Evolutionary conservation across 768 basidiomycete genomes (phyloP), one percentile per base, ranked within the genome.

Genomic region (Lactifluus pinguis): DNA sequence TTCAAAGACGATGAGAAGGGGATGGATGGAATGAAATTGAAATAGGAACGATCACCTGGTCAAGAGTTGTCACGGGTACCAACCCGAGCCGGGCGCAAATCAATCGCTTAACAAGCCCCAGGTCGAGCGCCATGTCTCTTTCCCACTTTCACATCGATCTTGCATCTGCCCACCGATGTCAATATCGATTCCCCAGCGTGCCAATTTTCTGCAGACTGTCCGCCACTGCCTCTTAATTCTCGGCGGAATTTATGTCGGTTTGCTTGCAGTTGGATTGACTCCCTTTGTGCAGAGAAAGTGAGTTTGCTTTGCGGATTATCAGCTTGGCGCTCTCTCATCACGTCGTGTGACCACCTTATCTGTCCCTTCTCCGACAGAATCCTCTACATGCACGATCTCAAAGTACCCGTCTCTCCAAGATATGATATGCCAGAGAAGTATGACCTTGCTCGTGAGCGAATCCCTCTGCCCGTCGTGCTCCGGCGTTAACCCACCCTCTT

Each of bases 391-490:
- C 84, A 97, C 68, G 77, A 78, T 14, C 50, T 92, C 49, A 80
- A 73, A 59, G 64, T 85, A 25, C 92, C 93, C 6, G 75, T 80
- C 57, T 79, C 77, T 60, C 81, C 85, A 0, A 76, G 84, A 34
- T 92, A 81, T 65, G 77, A 83, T 57, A 67, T 73, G 7, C 94
- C 94, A 1, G 89, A 91, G 70, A 79, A 73, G 64, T 91, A 91
- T 69, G 89, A 90, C 1, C 75, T 95, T 57, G 85, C 93, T 32
- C 91, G 90, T 92, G 70, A 66, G 83, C 74, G 11, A 34, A 19
- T 50, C 25, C 6, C 0, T 11, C 17, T 25, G 36, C 39, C 32
- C 21, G 29, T 15, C 14, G 5, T 4, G n/a, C 34, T 29, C 13
- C n/a, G 11, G 25, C 1, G 39, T 53, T 7, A 30, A 42, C 36